phyloP scores from a whole-genome alignment of 2,329 filamentous ascomycete genomes.

The Coniella vitis region DNA sequence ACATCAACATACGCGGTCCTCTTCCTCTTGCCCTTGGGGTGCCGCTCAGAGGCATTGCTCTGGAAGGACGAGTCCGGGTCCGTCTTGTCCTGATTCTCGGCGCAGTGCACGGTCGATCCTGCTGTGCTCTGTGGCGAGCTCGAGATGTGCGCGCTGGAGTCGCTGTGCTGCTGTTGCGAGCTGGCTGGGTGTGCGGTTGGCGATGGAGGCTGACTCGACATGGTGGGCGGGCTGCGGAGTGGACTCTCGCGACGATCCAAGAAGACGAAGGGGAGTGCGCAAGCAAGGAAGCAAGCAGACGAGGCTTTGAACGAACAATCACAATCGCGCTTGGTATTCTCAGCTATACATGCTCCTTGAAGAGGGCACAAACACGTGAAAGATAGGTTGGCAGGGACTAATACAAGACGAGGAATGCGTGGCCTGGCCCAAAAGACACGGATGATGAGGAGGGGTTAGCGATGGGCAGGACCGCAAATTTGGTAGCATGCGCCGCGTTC shows the following conservation, averaged over 20 bases:
- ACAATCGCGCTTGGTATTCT: not conserved
- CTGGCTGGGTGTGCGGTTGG: constrained; percentile 5
- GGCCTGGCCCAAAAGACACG: no score
- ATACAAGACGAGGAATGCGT: no score
- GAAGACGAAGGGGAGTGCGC: not conserved
- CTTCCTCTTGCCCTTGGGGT: constrained; percentile 56
- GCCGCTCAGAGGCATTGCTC: constrained; percentile 28
- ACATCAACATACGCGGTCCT: constrained; percentile 49
- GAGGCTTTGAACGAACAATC: no score
- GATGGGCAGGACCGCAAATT: no score
- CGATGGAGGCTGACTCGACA: constrained; percentile 15
- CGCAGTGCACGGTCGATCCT: constrained; percentile 7
- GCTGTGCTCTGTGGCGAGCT: constrained; percentile 14
- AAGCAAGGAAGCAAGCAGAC: not conserved
- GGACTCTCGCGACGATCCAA: no score
- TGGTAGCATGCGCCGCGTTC: no score
- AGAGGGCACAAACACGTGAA: no score
- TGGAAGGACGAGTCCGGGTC: constrained; percentile 14
- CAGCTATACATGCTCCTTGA: no score
- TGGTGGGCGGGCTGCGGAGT: not conserved
- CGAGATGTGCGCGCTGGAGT: constrained; percentile 4
- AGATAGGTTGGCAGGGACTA: not conserved
- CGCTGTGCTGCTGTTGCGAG: constrained; percentile 11
- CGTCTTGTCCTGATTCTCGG: constrained; percentile 3
- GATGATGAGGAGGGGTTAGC: not conserved